Evolutionary conservation across 768 basidiomycete genomes (phyloP), one percentile per base, ranked within the genome.

Genomic region (Gyrodon lividus): DNA sequence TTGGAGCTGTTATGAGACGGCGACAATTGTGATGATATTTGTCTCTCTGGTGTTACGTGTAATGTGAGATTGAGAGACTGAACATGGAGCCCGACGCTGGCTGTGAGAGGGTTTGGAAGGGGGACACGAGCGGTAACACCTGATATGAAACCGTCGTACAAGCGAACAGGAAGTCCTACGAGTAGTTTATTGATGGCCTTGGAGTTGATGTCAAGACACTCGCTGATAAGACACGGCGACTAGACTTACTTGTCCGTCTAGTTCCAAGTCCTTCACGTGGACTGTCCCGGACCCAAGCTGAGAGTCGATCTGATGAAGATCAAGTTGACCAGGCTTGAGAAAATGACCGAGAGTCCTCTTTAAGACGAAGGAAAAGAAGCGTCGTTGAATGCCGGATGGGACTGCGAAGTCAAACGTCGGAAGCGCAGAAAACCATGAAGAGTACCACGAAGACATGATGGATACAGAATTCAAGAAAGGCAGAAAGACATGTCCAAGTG

Each of bases 241-340:
- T 19, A 9, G 26, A 41, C 77, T 85, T 62, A 88, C 94, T 67
- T 83, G 75, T 44, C 78, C 77, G 66, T 92, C 82, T 44, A 98
- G 72, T 65, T 93, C 83, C 49, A 97, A 73, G 61, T 92, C 84
- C 56, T 86, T 86, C 33, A 98, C 80, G 69, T 93, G 89, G 4
- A 97, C 83, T 65, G 81, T 86, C 16, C 95, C 95, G 37, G 86
- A 87, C n/a, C 91, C 88, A 61, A 98, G 86, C 70, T 96, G 92
- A 24, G 92, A 89, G 60, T 96, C 92, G 60, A 97, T 87, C 70
- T 92, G 85, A 49, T 86, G 79, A 46, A 82, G 76, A 71, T 97
- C 90, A 51, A 97, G 80, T 61, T 94, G 93, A 14, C 92, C 94
- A 9, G 89, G 90, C 66, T 87, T 89, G 48, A 98, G 78, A 54